Evolutionary conservation across 805 yeast species (phyloP).

Genomic region (Zygosaccharomyces bailii): DNA sequence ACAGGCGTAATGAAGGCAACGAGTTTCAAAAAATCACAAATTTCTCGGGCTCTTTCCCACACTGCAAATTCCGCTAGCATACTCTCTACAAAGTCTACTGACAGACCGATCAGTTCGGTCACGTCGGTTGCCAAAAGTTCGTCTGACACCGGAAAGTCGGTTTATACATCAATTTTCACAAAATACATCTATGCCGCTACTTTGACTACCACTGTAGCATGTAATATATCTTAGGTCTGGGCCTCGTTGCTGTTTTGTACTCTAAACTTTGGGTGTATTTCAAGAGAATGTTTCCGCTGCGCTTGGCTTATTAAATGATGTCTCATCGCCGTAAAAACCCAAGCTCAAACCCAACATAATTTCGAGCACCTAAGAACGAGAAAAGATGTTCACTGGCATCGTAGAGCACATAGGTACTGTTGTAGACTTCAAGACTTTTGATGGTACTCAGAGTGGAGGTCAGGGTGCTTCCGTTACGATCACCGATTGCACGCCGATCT

Average conservation of each 20-base stretch:
- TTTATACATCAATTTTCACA: background rate
- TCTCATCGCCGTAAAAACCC: background rate
- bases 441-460: conserved; percentile 28
- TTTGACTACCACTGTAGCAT: background rate
- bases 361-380: background rate
- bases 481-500: conserved; percentile 55
- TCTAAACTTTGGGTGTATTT: background rate
- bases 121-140: background rate
- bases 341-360: background rate
- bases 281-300: background rate
- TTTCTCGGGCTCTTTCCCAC: background rate
- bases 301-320: background rate
- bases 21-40: background rate
- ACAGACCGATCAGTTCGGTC: background rate
- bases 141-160: background rate
- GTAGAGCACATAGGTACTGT: conserved; percentile 76
- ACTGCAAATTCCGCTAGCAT: no score
- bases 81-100: background rate
- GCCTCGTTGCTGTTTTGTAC: background rate
- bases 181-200: conserved; percentile 1
- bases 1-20: background rate
- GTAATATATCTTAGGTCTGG: background rate
- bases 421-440: conserved; percentile 22
- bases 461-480: conserved; percentile 68
- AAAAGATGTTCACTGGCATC: conserved; percentile 85